These are phyloP conservation scores for Penicillium lagena DNA, from an alignment of 495 filamentous ascomycete species.

Conservation along the genomic window DNA sequence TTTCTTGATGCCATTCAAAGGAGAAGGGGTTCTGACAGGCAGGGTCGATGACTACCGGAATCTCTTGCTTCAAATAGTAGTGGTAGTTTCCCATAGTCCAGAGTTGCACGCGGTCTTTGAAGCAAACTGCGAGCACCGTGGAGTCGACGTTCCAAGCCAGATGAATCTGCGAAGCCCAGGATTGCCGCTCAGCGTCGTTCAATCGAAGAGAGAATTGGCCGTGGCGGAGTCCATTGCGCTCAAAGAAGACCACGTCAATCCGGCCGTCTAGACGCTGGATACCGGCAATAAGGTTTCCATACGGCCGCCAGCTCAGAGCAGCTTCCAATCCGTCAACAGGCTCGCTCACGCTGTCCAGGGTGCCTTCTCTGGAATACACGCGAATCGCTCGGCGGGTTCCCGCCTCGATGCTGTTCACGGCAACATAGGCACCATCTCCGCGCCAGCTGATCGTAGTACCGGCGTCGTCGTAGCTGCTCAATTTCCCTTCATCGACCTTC, in stretches of 20 bases:
- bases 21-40: slow-evolving; percentile 22
- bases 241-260: slow-evolving; percentile 90
- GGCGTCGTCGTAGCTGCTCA: slow-evolving; percentile 65
- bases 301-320: slow-evolving; percentile 84
- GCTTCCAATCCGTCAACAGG: slow-evolving; percentile 86
- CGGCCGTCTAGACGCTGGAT: slow-evolving; percentile 64
- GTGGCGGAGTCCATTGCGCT: slow-evolving; percentile 90
- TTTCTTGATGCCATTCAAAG: slow-evolving; percentile 80
- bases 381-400: slow-evolving; percentile 68
- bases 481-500: slow-evolving; percentile 75
- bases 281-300: slow-evolving; percentile 80
- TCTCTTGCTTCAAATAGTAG: slow-evolving; percentile 96
- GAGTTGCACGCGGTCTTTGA: slow-evolving; percentile 73
- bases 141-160: slow-evolving; percentile 90
- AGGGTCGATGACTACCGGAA: slow-evolving; percentile 34
- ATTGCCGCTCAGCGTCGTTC: slow-evolving; percentile 49
- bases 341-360: slow-evolving; percentile 85
- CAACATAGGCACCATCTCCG: slow-evolving; percentile 88
- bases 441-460: slow-evolving; percentile 79
- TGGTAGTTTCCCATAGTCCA: slow-evolving; percentile 98
- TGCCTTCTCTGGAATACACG: slow-evolving; percentile 84
- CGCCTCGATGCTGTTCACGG: slow-evolving; percentile 69
- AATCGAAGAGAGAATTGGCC: slow-evolving; percentile 79
- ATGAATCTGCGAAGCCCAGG: slow-evolving; percentile 50
- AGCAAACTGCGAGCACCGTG: slow-evolving; percentile 75